Base-by-base conservation (phyloP, 2,329 filamentous ascomycete genomes). In the Zasmidium citrigriseum region DNA sequence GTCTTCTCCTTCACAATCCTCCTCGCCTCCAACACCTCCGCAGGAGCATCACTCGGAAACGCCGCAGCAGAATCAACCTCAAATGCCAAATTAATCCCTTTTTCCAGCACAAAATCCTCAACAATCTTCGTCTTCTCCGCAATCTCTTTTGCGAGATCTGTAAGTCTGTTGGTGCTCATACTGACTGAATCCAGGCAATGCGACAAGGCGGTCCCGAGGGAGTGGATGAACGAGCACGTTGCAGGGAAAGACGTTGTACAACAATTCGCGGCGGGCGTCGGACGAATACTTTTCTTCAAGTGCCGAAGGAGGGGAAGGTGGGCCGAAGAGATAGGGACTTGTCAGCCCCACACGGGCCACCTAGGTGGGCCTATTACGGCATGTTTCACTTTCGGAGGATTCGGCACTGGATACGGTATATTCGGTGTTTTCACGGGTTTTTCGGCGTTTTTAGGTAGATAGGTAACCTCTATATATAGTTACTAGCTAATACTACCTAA, bases 1-100 rank as follows among this genome's bases (percentile, higher is more conserved):
- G 58, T 60, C 22, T 50, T 50, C 25, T 57, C 58, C 12, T 46
- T 47, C 24, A 60, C 52, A 27, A 58, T 49, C 23, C 52, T 25
- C 24, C 58, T 52, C 18, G 58, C 57, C n/a, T 38, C 34, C 41
- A 52, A 46, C 20, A 59, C 45, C 1, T 55, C 53, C 14, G 48
- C 10, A 1, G 57, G 57, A 16, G 57, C 57, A 34, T 52, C 18
- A 20, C 38, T 22, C n/a, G 57, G 57, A 24, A 59, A 59, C 4
- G 48, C 44, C 34, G 49, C 21, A 11, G 49, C 12, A 16, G 52
- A 47, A 12, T 46, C 24, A 24, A 52, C 22, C 5, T 48, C 47
- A 24, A 53, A 56, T 25, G 22, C 47, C 9, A 49, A 27, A 10
- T 9, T 4, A 24, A 49, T 7, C 7, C 24, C 24, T 5, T 49